Conservation (phyloP, 163 green algal species). For the Volvox carteri region DNA sequence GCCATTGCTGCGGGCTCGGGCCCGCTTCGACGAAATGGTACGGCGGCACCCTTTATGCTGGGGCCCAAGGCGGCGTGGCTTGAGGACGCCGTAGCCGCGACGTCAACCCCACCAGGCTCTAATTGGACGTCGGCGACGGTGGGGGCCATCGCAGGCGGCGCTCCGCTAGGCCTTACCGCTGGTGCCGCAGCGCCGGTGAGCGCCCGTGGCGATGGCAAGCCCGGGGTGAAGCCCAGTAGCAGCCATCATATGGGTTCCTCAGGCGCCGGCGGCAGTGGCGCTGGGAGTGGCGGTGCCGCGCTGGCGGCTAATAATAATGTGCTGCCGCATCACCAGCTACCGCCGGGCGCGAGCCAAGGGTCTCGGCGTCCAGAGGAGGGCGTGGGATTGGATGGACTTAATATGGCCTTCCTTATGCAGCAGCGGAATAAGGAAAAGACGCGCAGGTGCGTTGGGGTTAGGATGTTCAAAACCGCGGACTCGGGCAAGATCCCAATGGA, state of each 20-base stretch:
- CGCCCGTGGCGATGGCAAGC: slow-evolving; percentile 1
- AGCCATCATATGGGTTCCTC: neutral
- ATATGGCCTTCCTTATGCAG: slow-evolving; percentile 25
- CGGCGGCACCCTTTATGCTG: neutral
- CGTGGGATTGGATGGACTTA: neutral
- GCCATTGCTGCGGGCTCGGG: neutral
- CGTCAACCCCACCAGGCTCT: neutral
- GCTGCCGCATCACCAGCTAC: neutral
- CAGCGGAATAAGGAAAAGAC: slow-evolving; percentile 23
- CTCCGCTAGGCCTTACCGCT: neutral
- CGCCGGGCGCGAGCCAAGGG: neutral
- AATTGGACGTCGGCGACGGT: neutral
- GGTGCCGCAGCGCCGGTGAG: neutral
- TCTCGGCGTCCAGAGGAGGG: slow-evolving; percentile 16
- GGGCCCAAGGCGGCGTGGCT: neutral
- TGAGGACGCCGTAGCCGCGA: neutral
- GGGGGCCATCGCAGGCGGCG: neutral
- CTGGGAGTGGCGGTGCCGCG: neutral
- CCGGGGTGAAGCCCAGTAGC: neutral
- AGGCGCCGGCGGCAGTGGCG: neutral
- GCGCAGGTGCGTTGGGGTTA: neutral
- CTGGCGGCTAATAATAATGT: neutral
- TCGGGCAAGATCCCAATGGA: no score
- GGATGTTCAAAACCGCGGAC: neutral
- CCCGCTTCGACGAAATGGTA: neutral